These are phyloP conservation scores for Tricharina praecox DNA, from an alignment of 495 filamentous ascomycete genomes.

Conservation along the genomic window DNA sequence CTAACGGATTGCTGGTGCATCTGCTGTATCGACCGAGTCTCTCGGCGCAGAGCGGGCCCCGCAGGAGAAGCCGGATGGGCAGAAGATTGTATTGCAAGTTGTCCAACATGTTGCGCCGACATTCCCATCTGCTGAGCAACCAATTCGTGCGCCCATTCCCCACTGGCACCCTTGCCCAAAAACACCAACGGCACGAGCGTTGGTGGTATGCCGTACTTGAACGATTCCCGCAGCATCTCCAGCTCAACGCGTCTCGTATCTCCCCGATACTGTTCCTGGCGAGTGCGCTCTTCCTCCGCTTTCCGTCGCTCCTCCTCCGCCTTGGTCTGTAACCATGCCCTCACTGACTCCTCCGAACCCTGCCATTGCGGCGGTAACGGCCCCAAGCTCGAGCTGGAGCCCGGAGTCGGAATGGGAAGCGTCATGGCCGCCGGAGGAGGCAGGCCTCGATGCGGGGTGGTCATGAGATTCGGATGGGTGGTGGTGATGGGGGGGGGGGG, in stretches of 20 bases:
- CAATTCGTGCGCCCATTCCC: slow-evolving; percentile 64
- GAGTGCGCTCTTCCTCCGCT: slow-evolving; percentile 78
- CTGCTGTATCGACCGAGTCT: slow-evolving; percentile 26
- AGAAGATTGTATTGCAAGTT: slow-evolving; percentile 13
- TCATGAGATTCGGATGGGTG: slow-evolving; percentile 34
- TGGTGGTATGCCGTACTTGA: slow-evolving; percentile 67
- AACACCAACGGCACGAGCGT: slow-evolving; percentile 80
- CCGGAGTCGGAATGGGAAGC: slow-evolving; percentile 33
- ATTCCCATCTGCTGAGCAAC: slow-evolving; percentile 38
- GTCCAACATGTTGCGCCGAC: slow-evolving; percentile 30
- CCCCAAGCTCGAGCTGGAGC: slow-evolving; percentile 40
- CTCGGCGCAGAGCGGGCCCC: slow-evolving; percentile 32
- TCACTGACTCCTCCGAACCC: slow-evolving; percentile 61
- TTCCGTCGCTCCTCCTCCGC: slow-evolving; percentile 68
- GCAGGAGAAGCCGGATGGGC: slow-evolving; percentile 37
- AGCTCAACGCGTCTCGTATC: slow-evolving; percentile 75
- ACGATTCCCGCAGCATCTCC: slow-evolving; percentile 64
- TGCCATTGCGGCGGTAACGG: slow-evolving; percentile 56
- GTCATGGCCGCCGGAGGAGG: slow-evolving; percentile 60
- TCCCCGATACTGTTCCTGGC: slow-evolving; percentile 56
- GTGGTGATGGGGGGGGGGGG: no score
- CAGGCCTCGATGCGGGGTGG: slow-evolving; percentile 56
- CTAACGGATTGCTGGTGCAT: slow-evolving; percentile 4
- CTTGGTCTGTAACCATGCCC: slow-evolving; percentile 65
- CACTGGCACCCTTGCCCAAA: slow-evolving; percentile 43